Percentiles rank a stretch among this genome's conserved stretches.
These are phyloP conservation scores for Pseudodiploospora longispora DNA, from an alignment of 2,329 filamentous ascomycete species.

Conservation along the genomic window DNA sequence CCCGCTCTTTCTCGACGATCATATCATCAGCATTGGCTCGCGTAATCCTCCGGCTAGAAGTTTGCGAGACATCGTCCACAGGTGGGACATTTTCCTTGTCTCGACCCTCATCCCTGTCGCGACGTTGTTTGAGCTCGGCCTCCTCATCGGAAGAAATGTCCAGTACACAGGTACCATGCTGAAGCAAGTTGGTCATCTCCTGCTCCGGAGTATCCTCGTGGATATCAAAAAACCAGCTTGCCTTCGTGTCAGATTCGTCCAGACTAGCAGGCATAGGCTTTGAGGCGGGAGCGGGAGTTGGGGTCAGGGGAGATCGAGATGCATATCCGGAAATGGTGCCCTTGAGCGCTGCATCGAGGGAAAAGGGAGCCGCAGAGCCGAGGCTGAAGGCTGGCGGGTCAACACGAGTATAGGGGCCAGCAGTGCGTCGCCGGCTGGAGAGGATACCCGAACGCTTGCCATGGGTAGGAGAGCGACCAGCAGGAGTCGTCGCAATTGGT, in stretches of 20 bases:
- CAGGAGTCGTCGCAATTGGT: constrained; percentile 54
- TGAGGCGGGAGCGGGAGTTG: constrained; percentile 19
- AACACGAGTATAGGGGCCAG: constrained; percentile 57
- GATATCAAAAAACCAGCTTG: constrained; percentile 86
- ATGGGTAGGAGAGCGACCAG: constrained; percentile 72
- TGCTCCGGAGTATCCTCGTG: constrained; percentile 87
- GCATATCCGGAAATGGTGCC: constrained; percentile 61
- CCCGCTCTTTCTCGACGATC: constrained; percentile 55
- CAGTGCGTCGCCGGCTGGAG: constrained; percentile 57
- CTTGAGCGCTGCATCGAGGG: constrained; percentile 73
- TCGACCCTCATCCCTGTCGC: constrained; percentile 49
- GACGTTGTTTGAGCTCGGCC: constrained; percentile 44
- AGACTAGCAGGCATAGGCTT: constrained; percentile 19
- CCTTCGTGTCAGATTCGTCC: constrained; percentile 43
- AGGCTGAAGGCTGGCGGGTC: constrained; percentile 58
- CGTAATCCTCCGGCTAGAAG: constrained; percentile 28
- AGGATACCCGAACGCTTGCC: constrained; percentile 61
- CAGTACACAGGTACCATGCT: constrained; percentile 78
- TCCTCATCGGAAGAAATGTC: constrained; percentile 90
- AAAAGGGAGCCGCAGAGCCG: constrained; percentile 59
- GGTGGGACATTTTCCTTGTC: constrained; percentile 95
- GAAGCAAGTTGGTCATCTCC: constrained; percentile 84
- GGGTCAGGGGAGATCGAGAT: constrained; percentile 30
- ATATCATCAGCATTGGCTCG: constrained; percentile 39
- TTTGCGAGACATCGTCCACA: constrained; percentile 53